Conservation (phyloP, 2,329 filamentous ascomycete genomes). For the Alternaria triticina region DNA sequence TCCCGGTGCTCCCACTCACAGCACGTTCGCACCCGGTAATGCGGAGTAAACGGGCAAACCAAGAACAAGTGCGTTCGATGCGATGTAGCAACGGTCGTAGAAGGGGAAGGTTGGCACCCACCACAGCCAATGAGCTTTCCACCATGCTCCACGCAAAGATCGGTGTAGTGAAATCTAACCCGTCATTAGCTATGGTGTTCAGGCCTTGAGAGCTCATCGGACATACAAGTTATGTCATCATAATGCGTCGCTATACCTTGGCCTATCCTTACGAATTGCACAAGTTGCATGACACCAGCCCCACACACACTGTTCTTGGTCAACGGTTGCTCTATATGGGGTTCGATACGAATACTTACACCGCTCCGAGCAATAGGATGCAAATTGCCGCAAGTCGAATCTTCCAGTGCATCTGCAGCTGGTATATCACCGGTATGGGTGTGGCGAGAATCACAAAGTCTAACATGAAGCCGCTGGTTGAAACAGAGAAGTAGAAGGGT, state of each 20-base stretch:
- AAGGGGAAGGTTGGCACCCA: background rate
- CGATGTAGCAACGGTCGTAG: background rate
- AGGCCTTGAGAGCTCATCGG: no score
- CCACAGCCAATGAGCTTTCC: background rate
- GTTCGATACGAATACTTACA: background rate
- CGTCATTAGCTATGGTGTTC: background rate
- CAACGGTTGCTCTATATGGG: background rate
- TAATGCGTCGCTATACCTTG: background rate
- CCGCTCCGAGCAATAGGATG: background rate
- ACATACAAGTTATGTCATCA: background rate
- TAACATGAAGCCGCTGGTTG: background rate
- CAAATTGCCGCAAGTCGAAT: background rate
- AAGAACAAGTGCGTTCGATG: background rate
- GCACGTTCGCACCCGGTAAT: background rate
- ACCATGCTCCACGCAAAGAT: background rate
- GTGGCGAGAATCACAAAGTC: background rate
- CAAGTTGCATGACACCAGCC: background rate
- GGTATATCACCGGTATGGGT: background rate
- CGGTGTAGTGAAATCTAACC: background rate
- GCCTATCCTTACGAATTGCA: background rate
- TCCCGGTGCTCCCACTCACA: no score
- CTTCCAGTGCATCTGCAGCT: slow-evolving; percentile 1
- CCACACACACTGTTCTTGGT: background rate
- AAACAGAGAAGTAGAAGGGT: background rate
- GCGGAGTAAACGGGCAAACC: background rate